Evolutionary conservation across 2,329 filamentous ascomycete species (phyloP).

Genomic region (Botrytis elliptica): DNA sequence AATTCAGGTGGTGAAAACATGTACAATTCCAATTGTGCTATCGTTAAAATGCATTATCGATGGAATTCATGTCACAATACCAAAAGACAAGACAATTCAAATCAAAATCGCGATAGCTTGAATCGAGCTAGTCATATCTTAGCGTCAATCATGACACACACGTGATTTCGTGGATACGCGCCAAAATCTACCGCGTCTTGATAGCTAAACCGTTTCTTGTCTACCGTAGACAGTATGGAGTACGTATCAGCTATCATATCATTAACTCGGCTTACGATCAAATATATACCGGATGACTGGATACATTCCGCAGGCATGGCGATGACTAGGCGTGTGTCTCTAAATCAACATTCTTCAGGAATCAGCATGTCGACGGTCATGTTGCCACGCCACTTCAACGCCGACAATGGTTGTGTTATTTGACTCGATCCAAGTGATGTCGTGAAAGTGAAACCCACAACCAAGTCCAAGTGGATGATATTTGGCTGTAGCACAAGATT

Average conservation of each 20-base stretch:
- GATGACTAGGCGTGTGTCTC: neutral
- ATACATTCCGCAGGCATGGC: neutral
- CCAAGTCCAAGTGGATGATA: neutral
- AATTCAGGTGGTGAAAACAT: neutral
- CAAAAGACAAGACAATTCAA: slow-evolving; percentile 10
- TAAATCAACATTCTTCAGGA: slow-evolving; percentile 12
- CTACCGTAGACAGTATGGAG: neutral
- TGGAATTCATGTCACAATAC: neutral
- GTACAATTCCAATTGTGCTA: neutral
- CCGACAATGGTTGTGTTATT: neutral
- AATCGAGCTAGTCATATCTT: slow-evolving; percentile 13
- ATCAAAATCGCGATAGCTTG: slow-evolving; percentile 16
- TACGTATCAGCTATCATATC: neutral
- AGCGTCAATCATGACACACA: neutral
- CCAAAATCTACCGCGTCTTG: neutral
- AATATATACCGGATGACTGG: neutral
- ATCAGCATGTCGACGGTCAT: neutral
- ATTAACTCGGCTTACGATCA: neutral
- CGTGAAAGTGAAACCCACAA: neutral
- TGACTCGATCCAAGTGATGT: neutral
- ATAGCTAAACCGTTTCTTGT: neutral
- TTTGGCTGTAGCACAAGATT: neutral
- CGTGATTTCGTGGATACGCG: neutral
- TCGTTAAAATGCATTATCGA: slow-evolving; percentile 12
- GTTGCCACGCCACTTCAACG: neutral